Percentiles rank a stretch among this genome's conserved stretches.
These are phyloP conservation scores for Boletales sp. DNA, from an alignment of 768 basidiomycete species.

Conservation along the genomic window DNA sequence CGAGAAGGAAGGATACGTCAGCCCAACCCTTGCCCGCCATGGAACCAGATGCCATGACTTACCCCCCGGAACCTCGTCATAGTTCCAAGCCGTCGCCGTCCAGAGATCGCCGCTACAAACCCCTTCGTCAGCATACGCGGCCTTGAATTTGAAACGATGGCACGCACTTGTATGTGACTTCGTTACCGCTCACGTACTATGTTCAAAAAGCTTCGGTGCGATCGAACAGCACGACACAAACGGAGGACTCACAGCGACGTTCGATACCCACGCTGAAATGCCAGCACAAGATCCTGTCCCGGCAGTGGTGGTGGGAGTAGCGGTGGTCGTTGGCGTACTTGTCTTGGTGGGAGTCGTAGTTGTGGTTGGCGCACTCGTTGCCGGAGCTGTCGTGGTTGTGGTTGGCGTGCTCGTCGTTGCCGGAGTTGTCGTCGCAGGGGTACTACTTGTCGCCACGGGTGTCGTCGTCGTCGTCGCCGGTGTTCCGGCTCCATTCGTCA, in stretches of 20 bases:
- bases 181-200: slow-evolving; percentile 44
- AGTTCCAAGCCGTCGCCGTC: slow-evolving; percentile 49
- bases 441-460: slow-evolving; percentile 17
- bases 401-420: neutral
- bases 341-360: too few relatives aligned
- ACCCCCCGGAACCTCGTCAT: slow-evolving; percentile 37
- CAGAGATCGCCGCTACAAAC: slow-evolving; percentile 43
- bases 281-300: slow-evolving; percentile 35
- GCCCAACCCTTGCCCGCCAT: too few relatives aligned
- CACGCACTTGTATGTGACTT: slow-evolving; percentile 42
- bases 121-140: neutral
- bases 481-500: slow-evolving; percentile 29
- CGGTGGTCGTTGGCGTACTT: too few relatives aligned
- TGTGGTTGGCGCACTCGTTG: neutral
- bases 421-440: slow-evolving; percentile 7
- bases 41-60: neutral
- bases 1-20: neutral
- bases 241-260: slow-evolving; percentile 34
- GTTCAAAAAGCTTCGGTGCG: neutral
- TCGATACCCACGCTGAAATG: slow-evolving; percentile 41
- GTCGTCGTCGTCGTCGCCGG: neutral
- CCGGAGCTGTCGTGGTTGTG: slow-evolving; percentile 3
- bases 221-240: neutral
- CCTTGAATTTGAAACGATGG: too few relatives aligned
- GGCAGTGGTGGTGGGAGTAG: slow-evolving; percentile 6